Conservation (phyloP, 1,284 basidiomycete genomes). For the Wallemia mellicola region DNA sequence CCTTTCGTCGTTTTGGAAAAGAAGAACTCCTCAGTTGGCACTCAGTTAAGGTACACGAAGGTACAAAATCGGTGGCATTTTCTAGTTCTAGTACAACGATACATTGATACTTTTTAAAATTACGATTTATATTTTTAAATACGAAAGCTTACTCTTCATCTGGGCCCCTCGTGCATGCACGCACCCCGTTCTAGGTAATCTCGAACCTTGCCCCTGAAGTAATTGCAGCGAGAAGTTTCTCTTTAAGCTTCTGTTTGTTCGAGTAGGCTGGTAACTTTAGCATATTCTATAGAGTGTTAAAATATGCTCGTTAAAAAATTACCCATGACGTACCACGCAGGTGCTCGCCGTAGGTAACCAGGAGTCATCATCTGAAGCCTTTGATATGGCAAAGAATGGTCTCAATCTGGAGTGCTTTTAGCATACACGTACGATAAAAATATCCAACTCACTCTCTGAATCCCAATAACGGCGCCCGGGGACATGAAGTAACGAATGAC, state of each 20-base stretch:
- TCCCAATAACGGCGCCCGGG: slow-evolving; percentile 44
- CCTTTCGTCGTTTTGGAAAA: neutral
- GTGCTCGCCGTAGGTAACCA: slow-evolving; percentile 53
- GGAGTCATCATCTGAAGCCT: slow-evolving; percentile 35
- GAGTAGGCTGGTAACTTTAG: slow-evolving; percentile 34
- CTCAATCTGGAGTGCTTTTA: slow-evolving; percentile 19
- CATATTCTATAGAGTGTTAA: slow-evolving; percentile 4
- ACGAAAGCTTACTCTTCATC: too few species aligned
- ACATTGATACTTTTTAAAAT: too few species aligned
- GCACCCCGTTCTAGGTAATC: neutral
- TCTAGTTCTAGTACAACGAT: too few species aligned
- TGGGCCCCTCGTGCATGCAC: too few species aligned
- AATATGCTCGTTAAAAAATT: neutral
- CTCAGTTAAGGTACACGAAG: neutral
- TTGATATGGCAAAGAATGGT: slow-evolving; percentile 58
- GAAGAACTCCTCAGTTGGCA: neutral
- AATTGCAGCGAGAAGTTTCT: slow-evolving; percentile 28
- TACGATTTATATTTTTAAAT: too few species aligned
- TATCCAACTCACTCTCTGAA: neutral
- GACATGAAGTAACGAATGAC: slow-evolving; percentile 69
- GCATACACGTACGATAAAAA: neutral
- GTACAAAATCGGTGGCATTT: too few species aligned
- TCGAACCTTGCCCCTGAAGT: neutral
- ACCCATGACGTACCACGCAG: slow-evolving; percentile 23
- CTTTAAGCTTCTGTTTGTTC: slow-evolving; percentile 29